Conservation (phyloP, 331 rosid genomes). For the Acacia pycnantha region DNA sequence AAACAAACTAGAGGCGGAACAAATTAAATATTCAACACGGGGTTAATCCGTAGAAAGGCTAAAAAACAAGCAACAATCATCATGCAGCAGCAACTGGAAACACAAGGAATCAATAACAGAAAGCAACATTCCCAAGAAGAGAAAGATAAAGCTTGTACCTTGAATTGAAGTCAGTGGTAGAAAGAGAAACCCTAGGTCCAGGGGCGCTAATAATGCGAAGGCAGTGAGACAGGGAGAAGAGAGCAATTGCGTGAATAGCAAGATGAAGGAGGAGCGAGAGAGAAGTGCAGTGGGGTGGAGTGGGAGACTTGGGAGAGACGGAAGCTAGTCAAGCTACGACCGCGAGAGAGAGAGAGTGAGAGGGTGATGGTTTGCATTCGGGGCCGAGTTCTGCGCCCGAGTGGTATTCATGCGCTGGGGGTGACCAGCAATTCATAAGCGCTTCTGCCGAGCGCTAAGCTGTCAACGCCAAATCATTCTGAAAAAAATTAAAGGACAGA, state of each 20-base stretch:
- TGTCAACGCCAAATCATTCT: too few relatives aligned
- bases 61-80: neutral
- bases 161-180: neutral
- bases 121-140: neutral
- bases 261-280: neutral
- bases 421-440: too few relatives aligned
- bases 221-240: neutral
- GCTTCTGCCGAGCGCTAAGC: too few relatives aligned
- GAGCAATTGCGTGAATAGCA: neutral
- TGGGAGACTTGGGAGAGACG: neutral
- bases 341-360: neutral
- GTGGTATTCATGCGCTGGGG: too few relatives aligned
- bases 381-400: too few relatives aligned
- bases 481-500: too few relatives aligned
- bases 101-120: neutral
- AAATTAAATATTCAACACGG: too few relatives aligned
- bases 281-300: neutral
- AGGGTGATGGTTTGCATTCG: neutral
- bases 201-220: neutral
- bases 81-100: neutral
- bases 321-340: neutral
- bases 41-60: neutral
- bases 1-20: neutral
- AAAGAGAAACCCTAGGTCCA: neutral
- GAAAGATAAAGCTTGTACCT: neutral